Conservation (phyloP, 257 asterid genomes). For the Solanum arcanum region DNA sequence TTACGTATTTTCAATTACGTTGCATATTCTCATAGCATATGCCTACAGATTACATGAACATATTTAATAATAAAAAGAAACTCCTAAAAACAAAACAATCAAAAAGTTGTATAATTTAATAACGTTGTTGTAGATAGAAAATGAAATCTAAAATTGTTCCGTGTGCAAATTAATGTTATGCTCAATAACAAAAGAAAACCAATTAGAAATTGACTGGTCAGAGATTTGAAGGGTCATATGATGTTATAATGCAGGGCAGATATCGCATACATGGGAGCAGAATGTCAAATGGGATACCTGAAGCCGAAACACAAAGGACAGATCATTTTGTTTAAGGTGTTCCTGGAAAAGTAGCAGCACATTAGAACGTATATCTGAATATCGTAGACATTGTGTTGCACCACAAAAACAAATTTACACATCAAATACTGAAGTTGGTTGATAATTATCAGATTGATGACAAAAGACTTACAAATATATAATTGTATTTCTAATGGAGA, state of each 20-base stretch:
- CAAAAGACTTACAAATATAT: background rate
- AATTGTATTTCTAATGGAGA: background rate
- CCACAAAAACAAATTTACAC: background rate
- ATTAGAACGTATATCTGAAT: slow-evolving; percentile 1
- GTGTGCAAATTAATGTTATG: background rate
- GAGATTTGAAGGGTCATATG: background rate
- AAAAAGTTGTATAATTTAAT: background rate
- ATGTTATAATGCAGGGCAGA: background rate
- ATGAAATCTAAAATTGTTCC: background rate
- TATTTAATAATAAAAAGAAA: background rate
- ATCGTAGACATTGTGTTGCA: background rate
- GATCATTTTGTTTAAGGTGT: slow-evolving; percentile 93
- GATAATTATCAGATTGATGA: background rate
- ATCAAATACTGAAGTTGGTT: background rate
- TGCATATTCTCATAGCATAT: background rate
- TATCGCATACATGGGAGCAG: background rate
- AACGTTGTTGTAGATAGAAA: background rate
- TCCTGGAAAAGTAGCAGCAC: slow-evolving; percentile 49
- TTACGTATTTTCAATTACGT: background rate
- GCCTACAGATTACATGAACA: background rate
- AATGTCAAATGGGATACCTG: slow-evolving; percentile 44
- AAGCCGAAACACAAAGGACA: slow-evolving; percentile 92
- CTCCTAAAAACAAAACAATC: background rate
- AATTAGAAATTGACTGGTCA: background rate
- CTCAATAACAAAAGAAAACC: background rate